Evolutionary conservation across 163 green algal species (phyloP), one percentile per base, ranked within the genome.

Genomic region (Chlorella variabilis): DNA sequence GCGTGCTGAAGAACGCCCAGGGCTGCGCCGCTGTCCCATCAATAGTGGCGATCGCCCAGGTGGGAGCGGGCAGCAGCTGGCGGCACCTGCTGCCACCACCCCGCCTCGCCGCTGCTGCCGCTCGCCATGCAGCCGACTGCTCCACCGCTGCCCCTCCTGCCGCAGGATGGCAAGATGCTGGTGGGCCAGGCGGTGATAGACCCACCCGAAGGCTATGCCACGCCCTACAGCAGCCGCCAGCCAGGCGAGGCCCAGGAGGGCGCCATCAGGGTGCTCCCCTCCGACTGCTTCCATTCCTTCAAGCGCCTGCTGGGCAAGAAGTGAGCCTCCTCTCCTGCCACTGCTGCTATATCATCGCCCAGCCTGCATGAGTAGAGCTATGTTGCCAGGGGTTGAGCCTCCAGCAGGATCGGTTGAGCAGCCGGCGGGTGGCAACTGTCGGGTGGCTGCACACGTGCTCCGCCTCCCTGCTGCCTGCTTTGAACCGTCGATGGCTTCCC

Each of bases 301-400:
- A 97, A 97, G 83, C 85, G 93, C 0, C 81, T 97, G 5, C 91
- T 97, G 15, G 93, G 93, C 8, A 85, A 84, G 2, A 80, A 29
- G 18, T 87, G 77, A 27, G 39, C 71, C 34, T 65, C n/a, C n/a
- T n/a, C n/a, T n/a, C n/a, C n/a, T 49, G 45, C 20, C 7, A n/a
- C 31, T 9, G 21, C 0, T 15, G 42, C 38, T 1, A n/a, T n/a
- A n/a, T n/a, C n/a, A n/a, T n/a, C n/a, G n/a, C n/a, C n/a, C n/a
- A n/a, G n/a, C n/a, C n/a, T n/a, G n/a, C n/a, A n/a, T n/a, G n/a
- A n/a, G n/a, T n/a, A n/a, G n/a, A n/a, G n/a, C n/a, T n/a, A n/a
- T n/a, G n/a, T n/a, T n/a, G n/a, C n/a, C n/a, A n/a, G n/a, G n/a
- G n/a, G n/a, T n/a, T n/a, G n/a, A n/a, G n/a, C n/a, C n/a, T n/a